Evolutionary conservation across 2,329 filamentous ascomycete species (phyloP), one percentile per base, ranked within the genome.

Genomic region (Capronia epimyces): DNA sequence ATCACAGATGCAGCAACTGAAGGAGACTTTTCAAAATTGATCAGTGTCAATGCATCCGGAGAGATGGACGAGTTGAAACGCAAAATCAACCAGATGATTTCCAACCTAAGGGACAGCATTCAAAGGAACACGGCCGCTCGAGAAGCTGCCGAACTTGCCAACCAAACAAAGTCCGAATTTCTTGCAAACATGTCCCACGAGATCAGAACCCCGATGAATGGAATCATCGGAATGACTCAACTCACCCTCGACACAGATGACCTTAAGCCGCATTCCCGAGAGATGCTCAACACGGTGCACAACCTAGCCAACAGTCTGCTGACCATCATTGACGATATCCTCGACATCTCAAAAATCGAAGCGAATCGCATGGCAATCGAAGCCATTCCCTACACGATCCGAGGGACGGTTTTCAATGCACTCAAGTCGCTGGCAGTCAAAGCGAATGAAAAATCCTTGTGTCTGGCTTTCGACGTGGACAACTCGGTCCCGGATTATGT

Each of bases 51-150:
- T 68, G 93, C 93, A 16, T 96, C 91, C 10, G 93, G 93, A 58
- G 93, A 98, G 70, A 97, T 98, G 93, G 93, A 97, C 70, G 91
- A 97, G 69, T 78, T 98, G 62, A 98, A 98, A 73, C 84, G 90
- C 64, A 97, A 97, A 77, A 97, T 98, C 78, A 98, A 97, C 68
- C 88, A 94, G 74, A 98, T 98, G 93, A 90, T 97, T 46, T 93
- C 87, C 66, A 95, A 95, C 66, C 74, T 98, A 56, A 79, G 91
- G 61, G 93, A 97, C 71, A 94, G 87, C 76, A 96, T 98, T 61
- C 90, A 97, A 68, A 83, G 89, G 67, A 98, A 97, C 67, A 96
- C 90, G 2, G 88, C 90, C 60, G 93, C 93, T 50, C 86, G 93
- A 69, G 91, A 97, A 70, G 90, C 91, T 41, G 93, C 93, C 63